Evolutionary conservation across 148 eudicot species (phyloP).

Genomic region (Tetragonia tetragonoides): DNA sequence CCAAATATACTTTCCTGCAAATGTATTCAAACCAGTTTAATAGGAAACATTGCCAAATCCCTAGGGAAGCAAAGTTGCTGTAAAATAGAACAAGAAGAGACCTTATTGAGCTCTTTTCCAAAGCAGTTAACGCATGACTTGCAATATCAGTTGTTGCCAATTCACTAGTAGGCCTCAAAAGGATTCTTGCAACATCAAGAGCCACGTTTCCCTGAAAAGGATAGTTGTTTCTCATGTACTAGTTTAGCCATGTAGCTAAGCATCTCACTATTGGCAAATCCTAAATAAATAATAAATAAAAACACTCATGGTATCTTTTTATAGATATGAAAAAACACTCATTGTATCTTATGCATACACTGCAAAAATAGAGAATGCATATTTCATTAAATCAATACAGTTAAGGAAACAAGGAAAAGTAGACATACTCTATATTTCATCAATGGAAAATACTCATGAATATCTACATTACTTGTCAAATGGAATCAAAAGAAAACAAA

Average conservation of each 20-base stretch:
- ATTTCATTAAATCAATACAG: neutral
- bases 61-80: neutral
- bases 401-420: neutral
- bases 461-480: neutral
- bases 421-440: neutral
- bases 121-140: constrained; percentile 66
- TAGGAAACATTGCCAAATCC: neutral
- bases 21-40: constrained; percentile 13
- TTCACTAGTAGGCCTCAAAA: constrained; percentile 63
- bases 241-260: neutral
- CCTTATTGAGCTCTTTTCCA: constrained; percentile 83
- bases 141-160: constrained; percentile 87
- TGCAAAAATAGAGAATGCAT: neutral
- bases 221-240: neutral
- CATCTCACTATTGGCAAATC: neutral
- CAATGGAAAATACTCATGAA: neutral
- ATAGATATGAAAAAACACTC: too few relatives aligned
- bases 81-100: constrained; percentile 12
- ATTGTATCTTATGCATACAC: neutral
- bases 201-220: constrained; percentile 88
- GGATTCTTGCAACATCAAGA: constrained; percentile 92
- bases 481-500: neutral
- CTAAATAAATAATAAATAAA: neutral
- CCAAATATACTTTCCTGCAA: constrained; percentile 81
- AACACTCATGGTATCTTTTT: too few relatives aligned